Conservation (phyloP, 257 asterid genomes). For the Solanum lycopersicoides region DNA sequence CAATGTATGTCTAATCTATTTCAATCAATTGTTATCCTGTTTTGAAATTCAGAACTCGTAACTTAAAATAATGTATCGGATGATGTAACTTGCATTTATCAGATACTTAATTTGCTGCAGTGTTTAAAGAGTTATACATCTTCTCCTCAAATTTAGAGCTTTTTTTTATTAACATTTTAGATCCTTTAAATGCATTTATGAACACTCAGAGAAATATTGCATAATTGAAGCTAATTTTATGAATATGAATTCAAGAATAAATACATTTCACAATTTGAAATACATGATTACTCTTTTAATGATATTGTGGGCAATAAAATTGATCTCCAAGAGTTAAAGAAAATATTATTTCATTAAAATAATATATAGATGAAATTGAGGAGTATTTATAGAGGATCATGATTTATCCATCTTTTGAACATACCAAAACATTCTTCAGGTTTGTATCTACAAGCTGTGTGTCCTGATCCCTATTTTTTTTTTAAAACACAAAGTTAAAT, state of each 20-base stretch:
- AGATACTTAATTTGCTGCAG: no score
- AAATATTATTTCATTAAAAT: no score
- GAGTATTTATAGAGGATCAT: background rate
- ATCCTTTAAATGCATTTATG: no score
- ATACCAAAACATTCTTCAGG: background rate
- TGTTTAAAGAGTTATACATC: background rate
- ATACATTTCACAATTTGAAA: background rate
- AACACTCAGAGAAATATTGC: no score
- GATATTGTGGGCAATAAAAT: no score
- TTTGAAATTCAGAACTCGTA: background rate
- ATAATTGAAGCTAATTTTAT: no score
- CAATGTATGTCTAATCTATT: background rate
- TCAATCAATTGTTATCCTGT: background rate
- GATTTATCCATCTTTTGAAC: background rate
- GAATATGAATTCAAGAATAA: no score
- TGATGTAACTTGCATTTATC: no score
- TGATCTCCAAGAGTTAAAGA: background rate
- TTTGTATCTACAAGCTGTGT: background rate
- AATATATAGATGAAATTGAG: background rate
- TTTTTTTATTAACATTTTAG: no score
- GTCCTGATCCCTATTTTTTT: background rate
- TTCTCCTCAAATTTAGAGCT: no score
- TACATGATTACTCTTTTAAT: background rate
- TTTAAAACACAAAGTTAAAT: no score
- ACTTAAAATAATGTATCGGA: background rate